These are phyloP conservation scores for Apostasia shenzhenica DNA, from an alignment of 106 monocot genomes.

Conservation along the genomic window DNA sequence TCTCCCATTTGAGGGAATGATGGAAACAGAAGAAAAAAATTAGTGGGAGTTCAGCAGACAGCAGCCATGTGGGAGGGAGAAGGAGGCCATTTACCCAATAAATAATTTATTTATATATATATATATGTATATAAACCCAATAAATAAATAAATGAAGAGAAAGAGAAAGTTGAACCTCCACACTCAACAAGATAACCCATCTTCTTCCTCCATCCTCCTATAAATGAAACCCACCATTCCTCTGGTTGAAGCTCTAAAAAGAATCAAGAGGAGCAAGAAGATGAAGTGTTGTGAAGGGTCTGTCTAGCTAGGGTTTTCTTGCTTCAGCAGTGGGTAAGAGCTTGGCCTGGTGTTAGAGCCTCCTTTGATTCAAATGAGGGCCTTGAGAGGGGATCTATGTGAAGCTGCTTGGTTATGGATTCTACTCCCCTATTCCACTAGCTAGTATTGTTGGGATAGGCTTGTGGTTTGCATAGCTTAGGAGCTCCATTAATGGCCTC, in stretches of 20 bases:
- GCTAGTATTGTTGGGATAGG: constrained; percentile 8
- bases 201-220: not conserved
- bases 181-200: not conserved
- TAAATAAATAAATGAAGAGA: not conserved
- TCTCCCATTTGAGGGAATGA: constrained; percentile 6
- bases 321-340: too few species aligned
- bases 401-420: constrained; percentile 20
- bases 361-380: constrained; percentile 7
- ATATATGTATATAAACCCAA: too few species aligned
- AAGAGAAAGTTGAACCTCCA: not conserved
- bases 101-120: too few species aligned
- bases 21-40: not conserved
- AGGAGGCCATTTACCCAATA: not conserved
- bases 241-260: not conserved
- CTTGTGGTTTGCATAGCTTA: constrained; percentile 14
- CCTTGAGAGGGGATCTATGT: constrained; percentile 3
- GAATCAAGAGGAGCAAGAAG: not conserved
- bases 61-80: constrained; percentile 5
- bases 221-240: not conserved
- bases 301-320: too few species aligned
- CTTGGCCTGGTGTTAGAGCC: not conserved
- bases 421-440: constrained; percentile 14
- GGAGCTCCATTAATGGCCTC: constrained; percentile 11
- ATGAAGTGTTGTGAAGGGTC: not conserved
- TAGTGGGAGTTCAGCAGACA: not conserved